Evolutionary conservation across 345 rosid genomes (phyloP), one percentile per base, ranked within the genome.

Genomic region (Iberis pinnata): DNA sequence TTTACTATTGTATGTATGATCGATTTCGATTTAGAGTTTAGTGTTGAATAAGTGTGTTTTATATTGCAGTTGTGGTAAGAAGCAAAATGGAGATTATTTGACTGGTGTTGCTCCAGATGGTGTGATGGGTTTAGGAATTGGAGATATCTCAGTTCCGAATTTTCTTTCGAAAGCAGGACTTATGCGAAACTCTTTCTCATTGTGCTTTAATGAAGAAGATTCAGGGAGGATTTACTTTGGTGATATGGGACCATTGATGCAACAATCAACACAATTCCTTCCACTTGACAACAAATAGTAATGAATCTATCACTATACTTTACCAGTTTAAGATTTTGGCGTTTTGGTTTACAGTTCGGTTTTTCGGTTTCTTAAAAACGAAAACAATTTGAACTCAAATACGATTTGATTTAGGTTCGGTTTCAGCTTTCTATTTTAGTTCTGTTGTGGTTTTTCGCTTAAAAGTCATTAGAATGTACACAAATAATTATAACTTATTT

Each of bases 61-160:
- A 15, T 48, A 6, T 60, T 18, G 56, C 71, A 89, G 97, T 63
- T 89, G 97, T 78, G 97, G 95, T 56, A 83, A 72, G 86, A 89
- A 77, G 72, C 95, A 89, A 72, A 86, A 76, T 65, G 97, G 97
- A 24, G 79, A 39, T 5, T 89, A 77, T 72, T 70, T 89, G 72
- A 70, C 73, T 35, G 95, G 93, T 18, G 72, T 64, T 68, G 95
- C 95, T 47, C 95, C 95, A 49, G 95, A 89, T 73, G 97, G 97
- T 64, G 77, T 89, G 53, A 69, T 83, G 89, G 97, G 95, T 26
- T 73, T 89, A 71, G 97, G 97, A 18, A 80, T 63, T 54, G 76
- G 81, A 32, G 89, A 83, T 14, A 73, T 78, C 59, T 80, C 95
- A 31, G 93, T 89, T 72, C 95, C 93, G 7, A 79, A 84, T 70